A percentile compares a stretch with the other conserved stretches of the same genome.
These are phyloP conservation scores for Rauvolfia tetraphylla DNA, from an alignment of 257 asterid species.

Conservation along the genomic window DNA sequence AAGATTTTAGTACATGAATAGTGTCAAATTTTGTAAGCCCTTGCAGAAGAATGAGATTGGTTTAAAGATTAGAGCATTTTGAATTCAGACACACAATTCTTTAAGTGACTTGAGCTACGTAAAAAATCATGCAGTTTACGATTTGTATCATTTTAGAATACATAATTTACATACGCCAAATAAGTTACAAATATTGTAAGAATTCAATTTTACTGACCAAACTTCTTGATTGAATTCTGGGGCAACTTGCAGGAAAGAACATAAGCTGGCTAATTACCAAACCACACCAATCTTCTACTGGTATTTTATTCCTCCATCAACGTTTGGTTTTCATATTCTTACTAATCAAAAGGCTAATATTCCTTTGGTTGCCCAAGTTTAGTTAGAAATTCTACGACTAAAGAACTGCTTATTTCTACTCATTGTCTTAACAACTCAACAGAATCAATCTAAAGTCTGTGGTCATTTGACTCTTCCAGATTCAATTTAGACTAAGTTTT, in stretches of 20 bases:
- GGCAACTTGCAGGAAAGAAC: background rate
- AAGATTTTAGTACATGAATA: background rate
- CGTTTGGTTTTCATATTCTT: background rate
- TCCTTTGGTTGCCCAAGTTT: constrained; percentile 17
- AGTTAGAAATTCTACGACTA: constrained; percentile 21
- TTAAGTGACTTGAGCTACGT: background rate
- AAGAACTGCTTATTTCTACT: constrained; percentile 7
- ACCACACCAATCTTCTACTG: background rate
- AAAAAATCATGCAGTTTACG: background rate
- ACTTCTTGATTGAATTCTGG: background rate
- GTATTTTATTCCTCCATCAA: background rate
- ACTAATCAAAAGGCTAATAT: background rate
- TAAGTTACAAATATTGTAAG: background rate
- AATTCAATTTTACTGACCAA: background rate
- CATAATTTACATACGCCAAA: background rate
- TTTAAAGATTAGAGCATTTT: too few species aligned
- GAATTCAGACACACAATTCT: too few species aligned
- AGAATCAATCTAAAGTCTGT: constrained; percentile 3
- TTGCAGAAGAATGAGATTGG: too few species aligned
- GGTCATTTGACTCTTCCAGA: constrained; percentile 6
- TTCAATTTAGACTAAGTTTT: too few species aligned
- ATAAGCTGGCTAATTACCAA: background rate
- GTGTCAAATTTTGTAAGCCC: too few species aligned
- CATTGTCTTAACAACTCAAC: constrained; percentile 34
- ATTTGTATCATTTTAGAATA: background rate